Evolutionary conservation across 441 rosid species (phyloP).

Genomic region (Dalechampia spathulata): DNA sequence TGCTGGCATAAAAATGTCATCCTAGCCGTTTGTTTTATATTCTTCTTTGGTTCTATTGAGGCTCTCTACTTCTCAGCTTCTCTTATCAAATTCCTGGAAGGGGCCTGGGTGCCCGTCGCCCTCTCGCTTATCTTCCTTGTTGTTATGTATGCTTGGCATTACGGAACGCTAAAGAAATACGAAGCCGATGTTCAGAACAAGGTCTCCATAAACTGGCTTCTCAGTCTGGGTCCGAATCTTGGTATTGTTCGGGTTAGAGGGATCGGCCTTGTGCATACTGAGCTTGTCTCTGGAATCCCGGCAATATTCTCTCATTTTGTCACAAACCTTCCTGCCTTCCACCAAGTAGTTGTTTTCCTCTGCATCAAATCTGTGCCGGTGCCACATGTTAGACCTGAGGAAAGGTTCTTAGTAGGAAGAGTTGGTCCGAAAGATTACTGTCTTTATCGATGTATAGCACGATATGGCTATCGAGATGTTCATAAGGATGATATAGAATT

Average conservation of each 20-base stretch:
- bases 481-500: constrained; percentile 73
- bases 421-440: constrained; percentile 73
- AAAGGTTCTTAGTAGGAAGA: constrained; percentile 81
- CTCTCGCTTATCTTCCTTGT: constrained; percentile 61
- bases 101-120: constrained; percentile 88
- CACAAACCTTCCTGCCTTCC: constrained; percentile 89
- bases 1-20: too few species aligned
- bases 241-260: constrained; percentile 78
- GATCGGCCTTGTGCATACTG: constrained; percentile 74
- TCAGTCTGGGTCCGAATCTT: constrained; percentile 54
- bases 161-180: constrained; percentile 73
- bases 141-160: constrained; percentile 77
- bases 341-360: constrained; percentile 80
- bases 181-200: constrained; percentile 76
- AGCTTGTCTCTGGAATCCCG: constrained; percentile 83
- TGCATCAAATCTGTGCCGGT: constrained; percentile 81
- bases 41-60: too few species aligned
- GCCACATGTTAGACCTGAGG: constrained; percentile 75
- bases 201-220: constrained; percentile 80
- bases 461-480: constrained; percentile 76
- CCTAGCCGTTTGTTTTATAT: too few species aligned
- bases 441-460: constrained; percentile 72
- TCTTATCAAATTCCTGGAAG: constrained; percentile 85
- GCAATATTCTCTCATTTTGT: constrained; percentile 84
- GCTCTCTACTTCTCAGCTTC: constrained; percentile 27